A percentile compares a stretch with the other conserved stretches of the same genome.
phyloP scores from a whole-genome alignment of 208 protist genomes.

The Leishmania arabica region DNA sequence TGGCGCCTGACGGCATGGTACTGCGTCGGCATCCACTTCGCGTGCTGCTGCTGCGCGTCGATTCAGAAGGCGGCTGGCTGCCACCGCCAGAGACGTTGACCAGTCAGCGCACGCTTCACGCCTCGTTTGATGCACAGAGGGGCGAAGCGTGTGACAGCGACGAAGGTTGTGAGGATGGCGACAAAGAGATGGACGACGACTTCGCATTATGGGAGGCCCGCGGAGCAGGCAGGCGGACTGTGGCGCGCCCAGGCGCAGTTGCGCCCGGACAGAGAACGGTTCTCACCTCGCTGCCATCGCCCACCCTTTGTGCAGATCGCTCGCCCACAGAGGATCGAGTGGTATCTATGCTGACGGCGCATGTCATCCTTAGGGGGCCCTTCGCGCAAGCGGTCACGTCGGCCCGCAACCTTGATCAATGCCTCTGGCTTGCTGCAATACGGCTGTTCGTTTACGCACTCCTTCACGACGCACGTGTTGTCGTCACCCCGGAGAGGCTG shows the following conservation, averaged over 20 bases:
- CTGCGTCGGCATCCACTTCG: constrained; percentile 12
- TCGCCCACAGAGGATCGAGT: constrained; percentile 8
- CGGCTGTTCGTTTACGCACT: constrained; percentile 53
- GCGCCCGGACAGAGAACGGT: neutral
- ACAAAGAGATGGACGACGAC: neutral
- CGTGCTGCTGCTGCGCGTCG: constrained; percentile 65
- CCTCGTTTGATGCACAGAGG: constrained; percentile 21
- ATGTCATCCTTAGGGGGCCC: constrained; percentile 5
- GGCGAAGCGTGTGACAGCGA: neutral
- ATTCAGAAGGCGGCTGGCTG: constrained; percentile 54
- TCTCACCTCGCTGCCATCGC: neutral
- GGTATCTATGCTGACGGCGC: constrained; percentile 7
- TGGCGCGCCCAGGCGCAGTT: neutral
- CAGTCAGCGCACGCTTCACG: constrained; percentile 37
- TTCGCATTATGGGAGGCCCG: constrained; percentile 16
- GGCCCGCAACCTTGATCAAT: neutral
- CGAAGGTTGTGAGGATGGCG: neutral
- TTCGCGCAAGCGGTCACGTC: neutral
- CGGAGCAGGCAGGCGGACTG: constrained; percentile 5
- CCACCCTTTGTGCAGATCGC: neutral
- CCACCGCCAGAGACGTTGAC: constrained; percentile 33
- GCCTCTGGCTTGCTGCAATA: constrained; percentile 31
- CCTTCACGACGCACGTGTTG: constrained; percentile 33
- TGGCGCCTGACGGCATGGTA: neutral
- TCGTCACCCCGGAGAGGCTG: constrained; percentile 58